phyloP scores from a whole-genome alignment of 495 filamentous ascomycete genomes.

The Bryoglossum gracile region DNA sequence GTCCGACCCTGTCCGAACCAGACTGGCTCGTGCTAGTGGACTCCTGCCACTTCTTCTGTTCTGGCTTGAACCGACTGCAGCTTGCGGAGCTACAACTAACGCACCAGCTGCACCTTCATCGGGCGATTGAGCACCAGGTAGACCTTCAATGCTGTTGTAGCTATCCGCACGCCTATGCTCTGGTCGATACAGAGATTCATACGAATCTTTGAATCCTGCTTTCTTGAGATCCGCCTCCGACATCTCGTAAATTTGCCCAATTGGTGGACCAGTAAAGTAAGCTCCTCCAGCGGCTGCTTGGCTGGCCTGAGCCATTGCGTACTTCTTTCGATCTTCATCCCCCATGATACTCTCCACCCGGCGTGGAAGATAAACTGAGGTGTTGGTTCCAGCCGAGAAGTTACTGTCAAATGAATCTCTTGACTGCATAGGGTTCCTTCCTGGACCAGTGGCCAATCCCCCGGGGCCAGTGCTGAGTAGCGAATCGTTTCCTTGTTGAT shows the following conservation, averaged over 20 bases:
- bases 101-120: neutral
- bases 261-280: conserved; percentile 39
- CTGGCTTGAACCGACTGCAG: conserved; percentile 3
- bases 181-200: conserved; percentile 25
- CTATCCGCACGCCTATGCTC: conserved; percentile 7
- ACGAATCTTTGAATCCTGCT: conserved; percentile 39
- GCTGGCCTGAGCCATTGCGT: conserved; percentile 58
- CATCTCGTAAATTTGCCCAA: conserved; percentile 45
- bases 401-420: conserved; percentile 67
- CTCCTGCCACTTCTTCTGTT: conserved; percentile 15
- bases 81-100: conserved; percentile 4
- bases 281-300: conserved; percentile 46
- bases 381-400: conserved; percentile 51
- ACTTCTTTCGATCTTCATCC: conserved; percentile 66
- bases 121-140: conserved; percentile 6
- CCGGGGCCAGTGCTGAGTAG: conserved; percentile 37
- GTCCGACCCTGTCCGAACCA: conserved; percentile 5
- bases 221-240: conserved; percentile 42
- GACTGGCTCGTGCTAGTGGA: conserved; percentile 13
- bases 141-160: conserved; percentile 10
- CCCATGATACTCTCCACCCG: conserved; percentile 80
- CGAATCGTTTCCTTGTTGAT: conserved; percentile 56
- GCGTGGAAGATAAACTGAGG: conserved; percentile 64
- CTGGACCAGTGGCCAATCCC: conserved; percentile 21
- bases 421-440: conserved; percentile 45